These are phyloP conservation scores for Dactylellina cionopaga DNA, from an alignment of 2,329 filamentous ascomycete species.

Conservation along the genomic window DNA sequence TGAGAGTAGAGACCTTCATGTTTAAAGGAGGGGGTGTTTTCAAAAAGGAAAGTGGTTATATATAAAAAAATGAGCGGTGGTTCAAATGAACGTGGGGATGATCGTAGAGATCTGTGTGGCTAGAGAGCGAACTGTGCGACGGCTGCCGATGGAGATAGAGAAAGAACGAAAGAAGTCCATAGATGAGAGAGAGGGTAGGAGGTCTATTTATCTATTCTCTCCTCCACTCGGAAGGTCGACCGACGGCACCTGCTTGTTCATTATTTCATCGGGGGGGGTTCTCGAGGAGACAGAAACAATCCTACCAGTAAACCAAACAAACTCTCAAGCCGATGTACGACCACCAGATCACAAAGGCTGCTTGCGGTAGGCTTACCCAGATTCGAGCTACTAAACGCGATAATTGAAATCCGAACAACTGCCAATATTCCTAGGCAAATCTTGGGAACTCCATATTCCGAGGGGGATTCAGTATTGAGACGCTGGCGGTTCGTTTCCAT, in stretches of 20 bases:
- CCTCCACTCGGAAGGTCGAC: too few species aligned
- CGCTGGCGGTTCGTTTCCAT: too few species aligned
- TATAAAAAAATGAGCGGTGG: neutral
- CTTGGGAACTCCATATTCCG: constrained; percentile 1
- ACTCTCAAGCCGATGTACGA: too few species aligned
- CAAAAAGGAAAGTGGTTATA: constrained; percentile 1
- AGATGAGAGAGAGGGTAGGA: neutral
- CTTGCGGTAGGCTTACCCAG: constrained; percentile 22
- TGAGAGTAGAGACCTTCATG: constrained; percentile 41
- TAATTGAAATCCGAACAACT: constrained; percentile 27
- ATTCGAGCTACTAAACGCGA: constrained; percentile 34
- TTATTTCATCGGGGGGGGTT: too few species aligned
- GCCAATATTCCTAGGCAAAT: constrained; percentile 15
- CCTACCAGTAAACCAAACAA: too few species aligned
- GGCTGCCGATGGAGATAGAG: constrained; percentile 10
- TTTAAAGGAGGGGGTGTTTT: neutral
- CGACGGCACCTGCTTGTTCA: too few species aligned
- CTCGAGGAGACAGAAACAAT: too few species aligned
- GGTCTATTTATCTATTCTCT: constrained; percentile 26
- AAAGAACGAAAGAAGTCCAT: neutral
- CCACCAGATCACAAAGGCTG: neutral
- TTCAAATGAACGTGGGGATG: constrained; percentile 23
- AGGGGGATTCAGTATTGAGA: too few species aligned
- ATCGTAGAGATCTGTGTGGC: constrained; percentile 22
- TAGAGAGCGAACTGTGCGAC: constrained; percentile 6